phyloP scores from a whole-genome alignment of 1,139 yeast species.

The Meyerozyma sp. region DNA sequence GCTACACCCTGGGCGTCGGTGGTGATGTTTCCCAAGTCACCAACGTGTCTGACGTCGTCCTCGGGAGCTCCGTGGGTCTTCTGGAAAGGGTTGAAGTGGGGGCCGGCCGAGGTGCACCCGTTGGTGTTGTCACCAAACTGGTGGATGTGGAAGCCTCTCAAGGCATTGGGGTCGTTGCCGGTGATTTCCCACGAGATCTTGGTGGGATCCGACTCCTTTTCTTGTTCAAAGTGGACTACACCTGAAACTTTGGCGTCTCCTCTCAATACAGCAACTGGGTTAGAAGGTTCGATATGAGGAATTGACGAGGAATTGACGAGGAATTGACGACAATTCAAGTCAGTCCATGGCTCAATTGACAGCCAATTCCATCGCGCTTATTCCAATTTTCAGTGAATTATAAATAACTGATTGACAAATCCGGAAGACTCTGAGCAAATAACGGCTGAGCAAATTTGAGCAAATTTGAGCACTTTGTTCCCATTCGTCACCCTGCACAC shows the following conservation, averaged over 20 bases:
- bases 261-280: constrained; percentile 85
- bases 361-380: no score
- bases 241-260: constrained; percentile 92
- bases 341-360: no score
- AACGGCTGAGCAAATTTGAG: not conserved
- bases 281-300: not conserved
- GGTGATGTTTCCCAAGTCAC: constrained; percentile 91
- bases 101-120: constrained; percentile 98
- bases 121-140: constrained; percentile 98
- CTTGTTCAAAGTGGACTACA: constrained; percentile 79
- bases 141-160: constrained; percentile 97
- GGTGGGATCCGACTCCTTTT: constrained; percentile 72
- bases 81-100: constrained; percentile 93
- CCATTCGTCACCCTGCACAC: not conserved
- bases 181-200: constrained; percentile 80
- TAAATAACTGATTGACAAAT: not conserved
- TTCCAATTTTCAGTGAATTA: no score
- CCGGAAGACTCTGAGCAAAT: not conserved
- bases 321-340: no score
- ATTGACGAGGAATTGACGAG: no score
- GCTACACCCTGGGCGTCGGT: constrained; percentile 87
- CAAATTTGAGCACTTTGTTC: not conserved
- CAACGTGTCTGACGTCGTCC: constrained; percentile 88
- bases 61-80: constrained; percentile 94
- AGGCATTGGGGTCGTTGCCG: constrained; percentile 83